These are phyloP conservation scores for Piloderma croceum DNA, from an alignment of 768 basidiomycete genomes.

Conservation along the genomic window DNA sequence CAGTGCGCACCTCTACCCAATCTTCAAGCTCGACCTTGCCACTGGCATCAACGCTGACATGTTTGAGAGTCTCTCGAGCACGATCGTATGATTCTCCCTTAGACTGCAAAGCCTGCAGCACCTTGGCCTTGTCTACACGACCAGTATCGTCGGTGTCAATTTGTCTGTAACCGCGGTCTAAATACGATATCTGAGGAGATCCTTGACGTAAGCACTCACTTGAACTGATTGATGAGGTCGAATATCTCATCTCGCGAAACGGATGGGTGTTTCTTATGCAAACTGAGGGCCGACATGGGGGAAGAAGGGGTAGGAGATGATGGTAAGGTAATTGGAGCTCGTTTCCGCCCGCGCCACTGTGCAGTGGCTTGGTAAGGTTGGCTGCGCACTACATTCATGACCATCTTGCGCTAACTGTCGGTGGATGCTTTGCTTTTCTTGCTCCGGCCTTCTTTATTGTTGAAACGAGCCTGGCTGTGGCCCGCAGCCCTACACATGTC, in stretches of 20 bases:
- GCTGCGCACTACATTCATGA: slow-evolving; percentile 9
- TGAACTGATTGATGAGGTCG: slow-evolving; percentile 91
- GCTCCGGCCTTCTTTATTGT: too few relatives aligned
- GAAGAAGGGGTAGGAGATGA: slow-evolving; percentile 10
- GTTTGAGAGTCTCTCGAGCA: slow-evolving; percentile 85
- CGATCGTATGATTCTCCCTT: slow-evolving; percentile 88
- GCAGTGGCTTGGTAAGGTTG: neutral
- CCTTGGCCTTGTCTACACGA: slow-evolving; percentile 74
- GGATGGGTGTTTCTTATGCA: slow-evolving; percentile 90
- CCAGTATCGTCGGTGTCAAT: slow-evolving; percentile 78
- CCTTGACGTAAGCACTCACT: slow-evolving; percentile 49
- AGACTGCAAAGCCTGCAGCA: slow-evolving; percentile 71
- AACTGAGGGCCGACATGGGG: slow-evolving; percentile 74
- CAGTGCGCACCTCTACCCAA: slow-evolving; percentile 84
- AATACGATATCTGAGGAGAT: neutral
- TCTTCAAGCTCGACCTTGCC: slow-evolving; percentile 97
- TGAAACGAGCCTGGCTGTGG: too few relatives aligned
- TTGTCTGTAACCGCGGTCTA: slow-evolving; percentile 37
- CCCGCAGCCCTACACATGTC: too few relatives aligned
- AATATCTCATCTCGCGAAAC: slow-evolving; percentile 92
- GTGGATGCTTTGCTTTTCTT: neutral
- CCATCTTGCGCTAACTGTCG: slow-evolving; percentile 3
- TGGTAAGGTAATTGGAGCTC: slow-evolving; percentile 1
- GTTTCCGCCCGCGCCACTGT: neutral
- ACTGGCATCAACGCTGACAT: slow-evolving; percentile 89